Evolutionary conservation across 2,329 filamentous ascomycete species (phyloP).

Genomic region (Pseudogymnoascus pannorum): DNA sequence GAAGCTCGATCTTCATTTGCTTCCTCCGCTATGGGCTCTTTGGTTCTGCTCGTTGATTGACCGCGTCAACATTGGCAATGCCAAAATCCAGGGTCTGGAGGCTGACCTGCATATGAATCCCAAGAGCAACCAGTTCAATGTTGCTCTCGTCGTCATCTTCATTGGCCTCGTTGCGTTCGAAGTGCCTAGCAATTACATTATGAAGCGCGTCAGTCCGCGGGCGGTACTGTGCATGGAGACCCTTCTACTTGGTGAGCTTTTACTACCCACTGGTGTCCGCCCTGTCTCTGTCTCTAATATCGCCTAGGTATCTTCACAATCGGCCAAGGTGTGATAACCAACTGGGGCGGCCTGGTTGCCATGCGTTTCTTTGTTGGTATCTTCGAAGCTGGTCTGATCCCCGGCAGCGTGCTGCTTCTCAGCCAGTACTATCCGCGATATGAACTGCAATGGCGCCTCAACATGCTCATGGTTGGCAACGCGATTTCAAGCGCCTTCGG

Average conservation of each 20-base stretch:
- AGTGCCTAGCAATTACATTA: conserved; percentile 29
- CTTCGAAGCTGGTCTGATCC: conserved; percentile 34
- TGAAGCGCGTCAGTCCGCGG: conserved; percentile 21
- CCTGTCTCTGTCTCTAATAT: not conserved
- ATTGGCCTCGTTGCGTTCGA: conserved; percentile 33
- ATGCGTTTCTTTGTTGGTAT: conserved; percentile 32
- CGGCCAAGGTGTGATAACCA: conserved; percentile 29
- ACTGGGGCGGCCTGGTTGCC: conserved; percentile 26
- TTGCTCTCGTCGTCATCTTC: conserved; percentile 34
- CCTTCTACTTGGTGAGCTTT: conserved; percentile 32
- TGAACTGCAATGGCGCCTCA: conserved; percentile 42
- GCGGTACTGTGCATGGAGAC: conserved; percentile 17
- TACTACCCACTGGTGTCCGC: conserved; percentile 29
- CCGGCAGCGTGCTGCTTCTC: conserved; percentile 31
- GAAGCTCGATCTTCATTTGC: conserved; percentile 21
- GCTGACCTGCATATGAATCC: conserved; percentile 49
- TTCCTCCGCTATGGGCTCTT: conserved; percentile 48
- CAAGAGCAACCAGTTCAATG: conserved; percentile 21
- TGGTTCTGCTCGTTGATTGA: conserved; percentile 70
- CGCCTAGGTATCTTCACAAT: conserved; percentile 29
- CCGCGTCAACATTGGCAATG: conserved; percentile 74
- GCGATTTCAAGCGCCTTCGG: conserved; percentile 21
- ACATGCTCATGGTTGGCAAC: conserved; percentile 38
- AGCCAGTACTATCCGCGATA: conserved; percentile 43
- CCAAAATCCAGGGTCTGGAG: conserved; percentile 55